phyloP scores from a whole-genome alignment of 352 stramenopile genomes.

The Blastocystis sp. region DNA sequence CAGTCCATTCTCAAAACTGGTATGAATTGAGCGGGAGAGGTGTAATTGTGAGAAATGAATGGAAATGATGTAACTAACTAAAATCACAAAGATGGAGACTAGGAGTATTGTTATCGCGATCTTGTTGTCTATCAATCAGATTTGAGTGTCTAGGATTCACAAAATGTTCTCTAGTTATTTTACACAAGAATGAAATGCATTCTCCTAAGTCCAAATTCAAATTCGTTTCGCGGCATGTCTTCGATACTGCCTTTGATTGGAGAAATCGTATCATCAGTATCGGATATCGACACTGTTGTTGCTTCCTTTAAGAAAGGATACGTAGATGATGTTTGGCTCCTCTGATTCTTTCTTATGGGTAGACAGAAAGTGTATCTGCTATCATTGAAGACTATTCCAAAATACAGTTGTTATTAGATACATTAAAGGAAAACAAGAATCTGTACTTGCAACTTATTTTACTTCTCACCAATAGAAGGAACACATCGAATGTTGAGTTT shows the following conservation, averaged over 20 bases:
- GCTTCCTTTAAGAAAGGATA: conserved; percentile 63
- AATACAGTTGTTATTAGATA: neutral
- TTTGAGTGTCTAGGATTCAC: too few relatives aligned
- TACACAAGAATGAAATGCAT: too few relatives aligned
- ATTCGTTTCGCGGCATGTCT: neutral
- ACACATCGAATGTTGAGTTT: neutral
- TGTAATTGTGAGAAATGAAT: too few relatives aligned
- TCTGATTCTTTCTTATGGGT: neutral
- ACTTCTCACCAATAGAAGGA: conserved; percentile 13
- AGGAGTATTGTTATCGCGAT: too few relatives aligned
- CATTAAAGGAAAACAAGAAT: neutral
- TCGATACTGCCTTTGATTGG: neutral
- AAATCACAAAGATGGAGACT: too few relatives aligned
- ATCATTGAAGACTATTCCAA: conserved; percentile 26
- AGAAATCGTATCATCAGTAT: conserved; percentile 1
- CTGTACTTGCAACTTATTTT: neutral
- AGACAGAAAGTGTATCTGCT: conserved; percentile 21
- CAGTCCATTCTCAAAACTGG: conserved; percentile 12
- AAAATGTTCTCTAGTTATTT: too few relatives aligned
- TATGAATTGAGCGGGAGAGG: too few relatives aligned
- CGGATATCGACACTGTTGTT: conserved; percentile 23
- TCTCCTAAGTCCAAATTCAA: too few relatives aligned
- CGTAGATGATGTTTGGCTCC: conserved; percentile 31
- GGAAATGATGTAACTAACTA: too few relatives aligned
- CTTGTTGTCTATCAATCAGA: too few relatives aligned